These are phyloP conservation scores for Chytriomyces sp. DNA, from an alignment of 192 early-diverging fungal genomes.

Conservation along the genomic window DNA sequence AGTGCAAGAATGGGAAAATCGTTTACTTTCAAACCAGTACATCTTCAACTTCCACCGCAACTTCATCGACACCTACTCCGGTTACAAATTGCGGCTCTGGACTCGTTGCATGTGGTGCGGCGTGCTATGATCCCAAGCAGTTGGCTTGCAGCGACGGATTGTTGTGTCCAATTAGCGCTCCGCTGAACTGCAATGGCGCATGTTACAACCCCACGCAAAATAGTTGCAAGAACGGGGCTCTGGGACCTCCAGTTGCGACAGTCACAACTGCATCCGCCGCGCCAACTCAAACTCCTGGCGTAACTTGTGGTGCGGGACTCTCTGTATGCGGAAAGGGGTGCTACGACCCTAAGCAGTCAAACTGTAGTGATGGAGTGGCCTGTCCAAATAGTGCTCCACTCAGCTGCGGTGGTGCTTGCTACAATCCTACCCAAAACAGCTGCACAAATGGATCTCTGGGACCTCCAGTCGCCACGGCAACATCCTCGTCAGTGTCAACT, in stretches of 20 bases:
- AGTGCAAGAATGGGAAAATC: neutral
- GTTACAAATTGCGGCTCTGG: neutral
- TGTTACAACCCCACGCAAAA: too few relatives aligned
- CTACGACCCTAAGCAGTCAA: neutral
- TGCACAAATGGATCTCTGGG: neutral
- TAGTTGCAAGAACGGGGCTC: too few relatives aligned
- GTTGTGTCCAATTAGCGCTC: neutral
- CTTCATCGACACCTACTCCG: neutral
- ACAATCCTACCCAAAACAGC: neutral
- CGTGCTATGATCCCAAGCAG: neutral
- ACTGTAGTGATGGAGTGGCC: neutral
- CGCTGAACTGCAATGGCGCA: neutral
- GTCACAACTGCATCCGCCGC: too few relatives aligned
- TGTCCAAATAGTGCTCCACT: neutral
- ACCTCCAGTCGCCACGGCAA: neutral
- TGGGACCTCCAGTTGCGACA: too few relatives aligned
- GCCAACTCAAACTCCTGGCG: too few relatives aligned
- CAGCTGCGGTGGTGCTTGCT: constrained; percentile 2
- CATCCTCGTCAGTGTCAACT: neutral
- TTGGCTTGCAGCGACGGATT: constrained; percentile 2
- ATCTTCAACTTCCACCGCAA: neutral
- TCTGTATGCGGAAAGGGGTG: too few relatives aligned
- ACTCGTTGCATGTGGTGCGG: neutral
- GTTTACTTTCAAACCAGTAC: neutral
- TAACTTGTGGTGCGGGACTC: too few relatives aligned